Evolutionary conservation across 2,329 filamentous ascomycete species (phyloP), one percentile per base, ranked within the genome.

Genomic region (Hymenoscyphus fraxineus): DNA sequence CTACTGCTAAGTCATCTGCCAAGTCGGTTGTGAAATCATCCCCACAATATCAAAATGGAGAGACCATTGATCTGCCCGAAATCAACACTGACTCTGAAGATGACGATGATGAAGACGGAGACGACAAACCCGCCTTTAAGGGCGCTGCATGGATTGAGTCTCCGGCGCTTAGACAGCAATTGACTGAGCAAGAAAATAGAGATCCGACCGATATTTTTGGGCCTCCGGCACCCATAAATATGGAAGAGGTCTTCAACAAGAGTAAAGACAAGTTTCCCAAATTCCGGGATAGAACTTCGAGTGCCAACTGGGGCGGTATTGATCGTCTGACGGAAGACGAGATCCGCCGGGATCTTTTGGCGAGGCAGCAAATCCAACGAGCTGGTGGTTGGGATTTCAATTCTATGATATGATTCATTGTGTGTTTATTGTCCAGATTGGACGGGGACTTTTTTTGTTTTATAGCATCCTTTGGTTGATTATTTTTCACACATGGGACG

Each of bases 231-330:
- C 91, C 93, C 13, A 82, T 99, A 69, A 92, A 92, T 73, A 95
- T 99, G 89, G 96, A 99, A 73, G 93, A 98, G 75, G 93, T 97
- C 39, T 99, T 99, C 78, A 90, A 85, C 77, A 92, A 93, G 76
- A 93, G 90, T 77, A 93, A 93, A 76, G 92, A 94, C 63, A 82
- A 90, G 68, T 87, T 91, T 76, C 91, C 91, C 80, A 91, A 92
- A 74, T 98, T 97, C 82, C 87, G 96, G 19, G 88, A 91, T 60
- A 85, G 95, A 63, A 97, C 94, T 5, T 96, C 92, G 71, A 97
- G 92, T 77, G 96, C 96, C 41, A 96, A 97, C 79, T 99, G 95
- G 95, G 89, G 85, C 73, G 85, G 91, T 62, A 82, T 89, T 2
- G 96, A 99, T 76, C 79, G 82, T 61, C 81, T 99, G 71, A 97